Conservation (phyloP, 345 rosid species). For the Physaria fendleri region DNA sequence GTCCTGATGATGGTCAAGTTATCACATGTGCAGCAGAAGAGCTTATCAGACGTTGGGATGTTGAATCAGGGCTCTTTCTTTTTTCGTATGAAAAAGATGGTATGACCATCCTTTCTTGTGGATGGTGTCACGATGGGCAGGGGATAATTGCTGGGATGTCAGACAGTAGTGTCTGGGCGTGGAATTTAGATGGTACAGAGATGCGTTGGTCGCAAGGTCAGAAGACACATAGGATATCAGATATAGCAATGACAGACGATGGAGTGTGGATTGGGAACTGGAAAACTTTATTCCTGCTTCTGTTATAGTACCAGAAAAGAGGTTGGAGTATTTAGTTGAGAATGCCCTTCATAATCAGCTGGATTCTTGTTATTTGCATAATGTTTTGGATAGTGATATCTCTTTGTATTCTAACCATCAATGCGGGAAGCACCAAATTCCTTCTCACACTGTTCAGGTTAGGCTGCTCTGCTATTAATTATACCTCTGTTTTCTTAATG, state of each 20-base stretch:
- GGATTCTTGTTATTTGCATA: conserved; percentile 59
- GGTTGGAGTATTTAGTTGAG: conserved; percentile 70
- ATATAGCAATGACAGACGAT: no score
- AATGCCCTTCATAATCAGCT: conserved; percentile 51
- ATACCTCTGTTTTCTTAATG: no score
- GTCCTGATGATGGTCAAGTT: conserved; percentile 48
- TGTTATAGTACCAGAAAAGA: conserved; percentile 52
- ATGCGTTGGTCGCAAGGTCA: no score
- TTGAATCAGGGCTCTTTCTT: conserved; percentile 39
- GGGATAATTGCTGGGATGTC: no score
- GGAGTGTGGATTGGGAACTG: no score
- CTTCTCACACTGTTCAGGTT: conserved; percentile 66
- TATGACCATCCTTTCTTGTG: no score
- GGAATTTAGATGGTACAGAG: no score
- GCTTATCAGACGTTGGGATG: conserved; percentile 50
- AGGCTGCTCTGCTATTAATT: conserved; percentile 23
- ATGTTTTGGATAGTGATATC: conserved; percentile 48
- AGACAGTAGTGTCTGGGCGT: no score
- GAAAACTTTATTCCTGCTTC: conserved; percentile 61
- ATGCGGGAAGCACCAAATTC: conserved; percentile 61
- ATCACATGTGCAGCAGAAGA: conserved; percentile 57
- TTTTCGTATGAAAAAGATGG: no score
- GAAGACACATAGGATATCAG: no score
- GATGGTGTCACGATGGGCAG: no score
- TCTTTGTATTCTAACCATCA: conserved; percentile 60